Conservation (phyloP, 129 eudicot genomes). For the Kitagawia praeruptora region DNA sequence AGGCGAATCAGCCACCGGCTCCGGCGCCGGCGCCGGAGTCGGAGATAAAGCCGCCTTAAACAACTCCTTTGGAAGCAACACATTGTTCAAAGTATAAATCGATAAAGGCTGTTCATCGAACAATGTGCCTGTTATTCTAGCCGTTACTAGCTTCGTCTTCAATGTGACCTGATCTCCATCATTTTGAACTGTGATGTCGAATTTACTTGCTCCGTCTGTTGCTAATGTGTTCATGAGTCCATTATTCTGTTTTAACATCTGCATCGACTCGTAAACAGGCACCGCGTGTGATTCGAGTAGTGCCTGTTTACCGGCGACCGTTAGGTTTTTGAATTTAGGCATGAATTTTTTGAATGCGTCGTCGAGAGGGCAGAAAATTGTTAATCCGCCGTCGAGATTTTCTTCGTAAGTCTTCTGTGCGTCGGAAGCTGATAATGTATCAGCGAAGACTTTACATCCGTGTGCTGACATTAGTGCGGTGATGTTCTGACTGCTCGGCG, state of each 20-base stretch:
- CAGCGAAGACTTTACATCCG: constrained; percentile 80
- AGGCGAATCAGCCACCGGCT: constrained; percentile 39
- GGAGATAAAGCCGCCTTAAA: constrained; percentile 47
- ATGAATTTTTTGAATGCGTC: constrained; percentile 60
- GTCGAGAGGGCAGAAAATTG: constrained; percentile 69
- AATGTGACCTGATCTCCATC: constrained; percentile 72
- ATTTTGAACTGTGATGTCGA: constrained; percentile 60
- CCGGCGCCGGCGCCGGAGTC: constrained; percentile 70
- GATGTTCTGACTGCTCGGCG: constrained; percentile 47
- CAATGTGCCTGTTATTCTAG: constrained; percentile 53
- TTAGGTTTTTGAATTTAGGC: constrained; percentile 61
- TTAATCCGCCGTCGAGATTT: constrained; percentile 56
- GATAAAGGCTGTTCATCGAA: constrained; percentile 71
- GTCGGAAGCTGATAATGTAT: constrained; percentile 45
- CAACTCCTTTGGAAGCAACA: constrained; percentile 66
- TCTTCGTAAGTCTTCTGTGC: constrained; percentile 49
- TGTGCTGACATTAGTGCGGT: constrained; percentile 68
- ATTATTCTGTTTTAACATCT: constrained; percentile 61
- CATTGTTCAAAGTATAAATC: constrained; percentile 57
- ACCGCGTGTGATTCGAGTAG: constrained; percentile 66
- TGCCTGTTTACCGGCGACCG: constrained; percentile 51
- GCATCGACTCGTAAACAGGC: constrained; percentile 57
- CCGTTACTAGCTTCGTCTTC: constrained; percentile 53
- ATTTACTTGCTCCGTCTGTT: constrained; percentile 72
- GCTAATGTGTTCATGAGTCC: constrained; percentile 79